A percentile compares a stretch with the other conserved stretches of the same genome.
These are phyloP conservation scores for Cadophora luteo-olivacea DNA, from an alignment of 2,329 filamentous ascomycete genomes.

Conservation along the genomic window DNA sequence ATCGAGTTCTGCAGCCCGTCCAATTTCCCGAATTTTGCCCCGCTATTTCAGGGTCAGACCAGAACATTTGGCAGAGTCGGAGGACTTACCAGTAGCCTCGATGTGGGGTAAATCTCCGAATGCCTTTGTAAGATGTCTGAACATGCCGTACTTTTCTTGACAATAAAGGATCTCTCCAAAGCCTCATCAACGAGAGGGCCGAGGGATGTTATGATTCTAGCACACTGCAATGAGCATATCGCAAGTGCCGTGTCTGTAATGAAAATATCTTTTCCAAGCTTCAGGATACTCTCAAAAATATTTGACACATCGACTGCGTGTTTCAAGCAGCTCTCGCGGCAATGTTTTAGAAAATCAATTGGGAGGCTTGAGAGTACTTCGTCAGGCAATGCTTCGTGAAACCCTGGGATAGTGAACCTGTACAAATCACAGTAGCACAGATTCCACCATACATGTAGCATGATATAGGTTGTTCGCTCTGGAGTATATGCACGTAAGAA, in stretches of 20 bases:
- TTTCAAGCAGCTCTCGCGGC: slow-evolving; percentile 3
- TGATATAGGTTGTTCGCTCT: slow-evolving; percentile 7
- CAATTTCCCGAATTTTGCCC: slow-evolving; percentile 5
- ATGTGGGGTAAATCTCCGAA: slow-evolving; percentile 9
- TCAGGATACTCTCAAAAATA: slow-evolving; percentile 1
- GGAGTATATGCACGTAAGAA: slow-evolving; percentile 6
- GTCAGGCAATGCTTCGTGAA: slow-evolving; percentile 4
- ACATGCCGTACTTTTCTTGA: not conserved
- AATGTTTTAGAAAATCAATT: not conserved
- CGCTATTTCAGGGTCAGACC: not conserved
- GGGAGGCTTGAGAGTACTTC: not conserved
- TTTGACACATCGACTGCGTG: slow-evolving; percentile 2
- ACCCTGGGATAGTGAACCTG: slow-evolving; percentile 4
- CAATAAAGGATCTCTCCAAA: not conserved
- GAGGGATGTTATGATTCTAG: slow-evolving; percentile 1
- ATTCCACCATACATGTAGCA: slow-evolving; percentile 13
- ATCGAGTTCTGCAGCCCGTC: not conserved
- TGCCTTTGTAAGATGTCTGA: not conserved
- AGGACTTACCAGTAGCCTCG: slow-evolving; percentile 8
- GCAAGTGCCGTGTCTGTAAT: slow-evolving; percentile 9
- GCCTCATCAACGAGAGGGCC: not conserved
- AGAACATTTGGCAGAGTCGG: too few species aligned
- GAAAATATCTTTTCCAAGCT: not conserved
- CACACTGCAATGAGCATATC: slow-evolving; percentile 7
- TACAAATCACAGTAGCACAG: slow-evolving; percentile 9